A percentile compares a stretch with the other conserved stretches of the same genome.
These are phyloP conservation scores for Aspergillus sergii DNA, from an alignment of 2,329 filamentous ascomycete species.

Conservation along the genomic window DNA sequence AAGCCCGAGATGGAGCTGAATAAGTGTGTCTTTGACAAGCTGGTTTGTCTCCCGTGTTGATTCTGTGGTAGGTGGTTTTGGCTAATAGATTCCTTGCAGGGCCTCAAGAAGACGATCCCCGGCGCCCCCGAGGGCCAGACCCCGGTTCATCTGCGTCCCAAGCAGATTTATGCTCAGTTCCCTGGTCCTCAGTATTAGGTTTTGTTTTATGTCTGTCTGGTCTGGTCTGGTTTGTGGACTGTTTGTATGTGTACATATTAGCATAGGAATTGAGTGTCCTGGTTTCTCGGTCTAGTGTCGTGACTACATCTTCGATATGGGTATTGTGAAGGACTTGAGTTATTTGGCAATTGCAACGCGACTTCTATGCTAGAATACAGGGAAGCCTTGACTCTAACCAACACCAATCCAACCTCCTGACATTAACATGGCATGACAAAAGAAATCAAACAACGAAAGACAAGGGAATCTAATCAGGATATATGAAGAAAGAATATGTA, in stretches of 20 bases:
- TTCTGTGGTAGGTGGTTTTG: neutral
- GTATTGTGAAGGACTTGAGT: neutral
- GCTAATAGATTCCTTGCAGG: conserved; percentile 51
- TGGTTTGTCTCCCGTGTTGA: conserved; percentile 64
- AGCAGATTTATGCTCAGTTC: conserved; percentile 47
- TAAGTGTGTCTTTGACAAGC: conserved; percentile 91
- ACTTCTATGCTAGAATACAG: conserved; percentile 20
- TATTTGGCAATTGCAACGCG: neutral
- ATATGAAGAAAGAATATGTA: conserved; percentile 5
- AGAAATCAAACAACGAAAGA: conserved; percentile 9
- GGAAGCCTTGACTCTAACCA: conserved; percentile 12
- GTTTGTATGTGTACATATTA: conserved; percentile 43
- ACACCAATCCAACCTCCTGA: conserved; percentile 1
- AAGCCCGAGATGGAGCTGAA: conserved; percentile 86
- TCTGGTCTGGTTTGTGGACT: conserved; percentile 20
- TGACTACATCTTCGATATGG: conserved; percentile 4
- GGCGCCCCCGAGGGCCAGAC: conserved; percentile 69
- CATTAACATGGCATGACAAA: conserved; percentile 6
- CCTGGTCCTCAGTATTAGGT: conserved; percentile 41
- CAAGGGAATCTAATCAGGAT: neutral
- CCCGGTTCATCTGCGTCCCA: conserved; percentile 72
- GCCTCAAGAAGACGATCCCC: conserved; percentile 79
- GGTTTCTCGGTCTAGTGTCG: conserved; percentile 23
- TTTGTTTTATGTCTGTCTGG: conserved; percentile 23
- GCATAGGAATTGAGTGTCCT: conserved; percentile 39